phyloP scores from a whole-genome alignment of 2,329 filamentous ascomycete genomes.

The Ceratocystis destructans region DNA sequence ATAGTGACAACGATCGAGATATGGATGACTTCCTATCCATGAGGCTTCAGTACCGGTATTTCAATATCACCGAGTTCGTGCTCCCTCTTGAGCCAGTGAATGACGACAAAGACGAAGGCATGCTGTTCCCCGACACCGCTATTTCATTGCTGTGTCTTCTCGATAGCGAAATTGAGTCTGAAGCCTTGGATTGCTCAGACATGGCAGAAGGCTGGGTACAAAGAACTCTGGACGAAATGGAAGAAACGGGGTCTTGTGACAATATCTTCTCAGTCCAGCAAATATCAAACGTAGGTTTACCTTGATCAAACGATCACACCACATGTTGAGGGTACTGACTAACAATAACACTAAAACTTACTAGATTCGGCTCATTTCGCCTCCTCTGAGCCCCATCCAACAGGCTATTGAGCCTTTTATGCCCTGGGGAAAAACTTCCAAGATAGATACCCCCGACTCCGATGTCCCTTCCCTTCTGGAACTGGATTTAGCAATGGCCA shows the following conservation, averaged over 20 bases:
- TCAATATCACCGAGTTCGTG: neutral
- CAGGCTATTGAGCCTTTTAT: conserved; percentile 4
- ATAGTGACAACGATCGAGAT: neutral
- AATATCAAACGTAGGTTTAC: neutral
- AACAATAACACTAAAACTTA: neutral
- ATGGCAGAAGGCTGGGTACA: neutral
- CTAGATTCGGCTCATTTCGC: conserved; percentile 12
- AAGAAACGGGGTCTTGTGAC: neutral
- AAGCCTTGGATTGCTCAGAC: conserved; percentile 2
- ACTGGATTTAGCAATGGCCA: conserved; percentile 8
- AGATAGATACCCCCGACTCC: conserved; percentile 14
- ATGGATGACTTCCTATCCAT: neutral
- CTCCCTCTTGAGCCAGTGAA: conserved; percentile 15
- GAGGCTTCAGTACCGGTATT: conserved; percentile 5
- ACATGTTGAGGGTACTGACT: neutral
- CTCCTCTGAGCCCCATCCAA: conserved; percentile 14
- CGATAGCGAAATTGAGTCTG: conserved; percentile 11
- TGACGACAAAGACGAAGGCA: conserved; percentile 13
- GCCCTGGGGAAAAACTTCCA: conserved; percentile 11
- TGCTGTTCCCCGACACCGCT: conserved; percentile 13
- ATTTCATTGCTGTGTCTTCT: conserved; percentile 5
- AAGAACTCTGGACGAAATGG: neutral
- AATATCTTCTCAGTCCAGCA: neutral
- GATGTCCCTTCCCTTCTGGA: conserved; percentile 13
- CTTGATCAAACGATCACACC: neutral